Evolutionary conservation across 371 early-diverging fungal species (phyloP).

Genomic region (Batkoa obscura): DNA sequence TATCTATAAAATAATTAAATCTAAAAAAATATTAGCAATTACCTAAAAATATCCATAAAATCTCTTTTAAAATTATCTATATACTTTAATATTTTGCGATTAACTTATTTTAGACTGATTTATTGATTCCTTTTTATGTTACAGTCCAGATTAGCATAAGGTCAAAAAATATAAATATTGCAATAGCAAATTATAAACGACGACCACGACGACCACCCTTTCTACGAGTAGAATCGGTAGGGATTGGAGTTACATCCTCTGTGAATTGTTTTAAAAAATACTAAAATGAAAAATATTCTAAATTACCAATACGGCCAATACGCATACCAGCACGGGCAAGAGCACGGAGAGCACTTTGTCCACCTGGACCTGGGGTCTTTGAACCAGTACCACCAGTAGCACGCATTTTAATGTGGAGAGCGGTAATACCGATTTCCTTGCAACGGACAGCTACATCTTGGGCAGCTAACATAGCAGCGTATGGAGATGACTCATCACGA

Average conservation of each 20-base stretch:
- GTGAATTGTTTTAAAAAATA: slow-evolving; percentile 10
- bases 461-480: slow-evolving; percentile 99
- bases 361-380: slow-evolving; percentile 99
- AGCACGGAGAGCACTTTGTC: slow-evolving; percentile 98
- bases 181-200: slow-evolving; percentile 67
- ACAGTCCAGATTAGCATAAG: too few relatives aligned
- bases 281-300: too few relatives aligned
- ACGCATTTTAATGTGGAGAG: slow-evolving; percentile 99
- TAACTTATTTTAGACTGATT: too few relatives aligned
- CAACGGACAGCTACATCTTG: slow-evolving; percentile 98
- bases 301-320: slow-evolving; percentile 78
- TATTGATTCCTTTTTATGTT: too few relatives aligned
- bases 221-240: slow-evolving; percentile 96
- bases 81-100: too few relatives aligned
- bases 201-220: slow-evolving; percentile 99
- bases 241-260: slow-evolving; percentile 98
- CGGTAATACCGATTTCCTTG: slow-evolving; percentile 98
- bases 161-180: too few relatives aligned
- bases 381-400: slow-evolving; percentile 99
- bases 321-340: slow-evolving; percentile 98
- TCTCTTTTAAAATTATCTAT: too few relatives aligned
- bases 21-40: too few relatives aligned
- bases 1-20: too few relatives aligned
- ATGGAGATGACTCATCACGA: slow-evolving; percentile 99
- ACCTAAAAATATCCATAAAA: too few relatives aligned